Conservation (phyloP, 768 basidiomycete genomes). For the Phanerochaete sordida region DNA sequence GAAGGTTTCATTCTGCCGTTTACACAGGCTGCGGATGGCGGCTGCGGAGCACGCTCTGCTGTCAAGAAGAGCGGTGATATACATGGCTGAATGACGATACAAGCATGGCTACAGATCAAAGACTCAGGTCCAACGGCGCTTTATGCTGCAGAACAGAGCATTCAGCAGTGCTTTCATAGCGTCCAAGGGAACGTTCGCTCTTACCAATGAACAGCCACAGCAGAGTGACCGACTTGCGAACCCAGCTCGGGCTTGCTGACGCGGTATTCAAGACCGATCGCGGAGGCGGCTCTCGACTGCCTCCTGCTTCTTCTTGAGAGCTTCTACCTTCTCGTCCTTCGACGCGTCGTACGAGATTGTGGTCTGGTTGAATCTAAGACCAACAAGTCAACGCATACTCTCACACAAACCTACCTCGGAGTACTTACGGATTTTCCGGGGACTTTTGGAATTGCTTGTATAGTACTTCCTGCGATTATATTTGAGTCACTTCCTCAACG, state of each 20-base stretch:
- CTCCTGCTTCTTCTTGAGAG: conserved; percentile 64
- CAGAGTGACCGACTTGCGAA: neutral
- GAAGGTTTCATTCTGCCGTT: neutral
- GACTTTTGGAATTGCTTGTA: conserved; percentile 97
- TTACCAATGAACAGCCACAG: neutral
- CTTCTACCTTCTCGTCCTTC: conserved; percentile 82
- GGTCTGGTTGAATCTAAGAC: conserved; percentile 78
- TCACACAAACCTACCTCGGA: neutral
- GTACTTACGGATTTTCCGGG: conserved; percentile 84
- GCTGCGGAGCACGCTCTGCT: neutral
- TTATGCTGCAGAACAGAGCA: neutral
- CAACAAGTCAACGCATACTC: neutral
- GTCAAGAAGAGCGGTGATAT: neutral
- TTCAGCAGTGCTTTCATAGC: neutral
- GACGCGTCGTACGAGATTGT: conserved; percentile 78
- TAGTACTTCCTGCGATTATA: conserved; percentile 71
- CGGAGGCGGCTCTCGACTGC: conserved; percentile 66
- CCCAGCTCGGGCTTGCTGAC: no score
- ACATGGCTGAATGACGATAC: neutral
- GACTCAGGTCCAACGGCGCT: neutral
- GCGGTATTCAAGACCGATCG: conserved; percentile 18
- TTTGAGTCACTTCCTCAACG: no score
- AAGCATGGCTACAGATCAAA: neutral
- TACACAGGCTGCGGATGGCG: neutral
- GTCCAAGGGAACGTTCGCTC: no score